Percentiles rank a stretch among this genome's conserved stretches.
Evolutionary conservation across 441 rosid genomes (phyloP).

Genomic region (Lepidium campestre): DNA sequence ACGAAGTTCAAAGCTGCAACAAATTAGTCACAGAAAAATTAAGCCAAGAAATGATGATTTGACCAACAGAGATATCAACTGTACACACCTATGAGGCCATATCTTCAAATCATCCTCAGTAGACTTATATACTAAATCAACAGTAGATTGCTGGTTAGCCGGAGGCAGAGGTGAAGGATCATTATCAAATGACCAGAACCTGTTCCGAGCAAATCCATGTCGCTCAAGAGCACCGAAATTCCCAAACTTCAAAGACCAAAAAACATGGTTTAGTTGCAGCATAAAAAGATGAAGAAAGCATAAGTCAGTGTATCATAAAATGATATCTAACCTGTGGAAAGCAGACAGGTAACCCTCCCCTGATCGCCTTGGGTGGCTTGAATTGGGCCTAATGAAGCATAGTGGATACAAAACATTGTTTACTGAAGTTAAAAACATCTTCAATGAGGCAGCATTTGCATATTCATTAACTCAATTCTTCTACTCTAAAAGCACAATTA

Average conservation of each 20-base stretch:
- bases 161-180: slow-evolving; percentile 60
- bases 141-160: slow-evolving; percentile 41
- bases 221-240: slow-evolving; percentile 53
- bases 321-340: slow-evolving; percentile 52
- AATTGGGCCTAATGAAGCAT: slow-evolving; percentile 35
- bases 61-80: neutral
- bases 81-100: slow-evolving; percentile 61
- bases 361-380: slow-evolving; percentile 51
- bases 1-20: slow-evolving; percentile 63
- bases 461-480: neutral
- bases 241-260: slow-evolving; percentile 38
- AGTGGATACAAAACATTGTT: neutral
- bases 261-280: neutral
- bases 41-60: neutral
- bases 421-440: neutral
- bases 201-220: slow-evolving; percentile 60
- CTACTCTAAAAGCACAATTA: slow-evolving; percentile 2
- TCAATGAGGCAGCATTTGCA: neutral
- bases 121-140: slow-evolving; percentile 50
- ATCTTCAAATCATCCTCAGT: slow-evolving; percentile 51
- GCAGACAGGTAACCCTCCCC: slow-evolving; percentile 56
- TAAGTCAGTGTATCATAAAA: neutral
- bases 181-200: slow-evolving; percentile 46
- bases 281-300: neutral
- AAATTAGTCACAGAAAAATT: neutral